Evolutionary conservation across 2,329 filamentous ascomycete genomes (phyloP), one percentile per base, ranked within the genome.

Genomic region (Myrmaecium sp.): DNA sequence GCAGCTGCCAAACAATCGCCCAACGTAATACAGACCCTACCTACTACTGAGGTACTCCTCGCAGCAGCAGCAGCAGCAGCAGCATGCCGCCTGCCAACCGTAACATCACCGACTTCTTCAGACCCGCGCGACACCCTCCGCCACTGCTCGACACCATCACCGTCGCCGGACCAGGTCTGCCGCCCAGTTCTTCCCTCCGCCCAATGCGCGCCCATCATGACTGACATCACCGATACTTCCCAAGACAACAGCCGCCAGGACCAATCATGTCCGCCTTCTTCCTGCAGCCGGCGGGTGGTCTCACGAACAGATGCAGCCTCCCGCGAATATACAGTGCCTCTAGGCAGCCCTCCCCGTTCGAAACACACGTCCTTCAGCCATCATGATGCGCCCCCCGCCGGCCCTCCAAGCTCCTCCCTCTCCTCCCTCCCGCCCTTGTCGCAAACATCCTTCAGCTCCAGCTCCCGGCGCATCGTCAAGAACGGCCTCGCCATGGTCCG

Each of bases 401-500:
- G 7, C 18, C 7, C 18, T n/a, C 7, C 43, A 22, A 36, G 36
- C 28, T 38, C 49, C 11, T 49, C 44, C 2, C 36, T 46, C 3
- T 46, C 47, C 1, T 43, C 36, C 15, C 30, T 41, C 4, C 30
- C 30, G 5, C 21, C 27, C 3, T 17, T 22, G 9, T 21, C 20
- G 9, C 23, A 20, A 4, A 19, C 25, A 6, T 22, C 27, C 40
- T 41, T 6, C 18, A 39, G 15, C 42, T 38, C 34, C 46, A 40
- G 9, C 36, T 68, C 45, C 57, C 69, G 38, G 50, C 45, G 54
- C 10, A 31, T 68, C 8, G 54, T 74, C 29, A 76, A 57, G 31
- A 54, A 63, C 38, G 66, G 66, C 3, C 45, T 46, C 27, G 36
- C 39, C 6, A 36, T 51, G 2, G 57, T 84, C 14, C 61, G 62